Evolutionary conservation across 805 yeast genomes (phyloP).

Genomic region (Yarrowia sp.): DNA sequence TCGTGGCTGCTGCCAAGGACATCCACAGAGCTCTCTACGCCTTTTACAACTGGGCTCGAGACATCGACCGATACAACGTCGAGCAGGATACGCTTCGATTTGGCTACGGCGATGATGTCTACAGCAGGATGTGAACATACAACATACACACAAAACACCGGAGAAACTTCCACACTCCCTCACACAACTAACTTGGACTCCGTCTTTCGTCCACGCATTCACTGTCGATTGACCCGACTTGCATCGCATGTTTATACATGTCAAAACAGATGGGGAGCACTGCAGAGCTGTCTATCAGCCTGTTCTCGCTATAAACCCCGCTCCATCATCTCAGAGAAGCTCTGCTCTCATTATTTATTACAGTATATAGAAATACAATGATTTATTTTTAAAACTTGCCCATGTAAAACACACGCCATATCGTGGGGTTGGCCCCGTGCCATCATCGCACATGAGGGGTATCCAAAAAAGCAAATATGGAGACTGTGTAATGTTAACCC

Average conservation of each 20-base stretch:
- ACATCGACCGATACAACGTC: slow-evolving; percentile 12
- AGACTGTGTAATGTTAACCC: too few relatives aligned
- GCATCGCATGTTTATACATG: neutral
- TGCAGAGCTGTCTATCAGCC: too few relatives aligned
- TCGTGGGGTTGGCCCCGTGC: too few relatives aligned
- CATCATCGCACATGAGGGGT: too few relatives aligned
- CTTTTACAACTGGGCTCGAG: slow-evolving; percentile 24
- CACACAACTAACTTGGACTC: slow-evolving; percentile 10
- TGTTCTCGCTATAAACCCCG: too few relatives aligned
- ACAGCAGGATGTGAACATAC: neutral
- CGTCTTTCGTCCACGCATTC: slow-evolving; percentile 1
- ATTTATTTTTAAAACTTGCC: neutral
- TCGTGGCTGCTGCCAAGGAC: slow-evolving; percentile 20
- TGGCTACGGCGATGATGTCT: slow-evolving; percentile 15
- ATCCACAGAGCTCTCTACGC: slow-evolving; percentile 24
- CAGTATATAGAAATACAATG: slow-evolving; percentile 12
- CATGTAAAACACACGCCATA: too few relatives aligned
- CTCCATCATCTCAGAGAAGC: neutral
- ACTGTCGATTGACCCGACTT: neutral
- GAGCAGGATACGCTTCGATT: slow-evolving; percentile 21
- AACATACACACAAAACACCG: neutral
- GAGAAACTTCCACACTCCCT: neutral
- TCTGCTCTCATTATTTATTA: neutral
- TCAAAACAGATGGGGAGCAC: neutral
- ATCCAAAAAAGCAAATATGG: too few relatives aligned